phyloP scores from a whole-genome alignment of 2,329 filamentous ascomycete genomes.

The Ophiostoma populinum region DNA sequence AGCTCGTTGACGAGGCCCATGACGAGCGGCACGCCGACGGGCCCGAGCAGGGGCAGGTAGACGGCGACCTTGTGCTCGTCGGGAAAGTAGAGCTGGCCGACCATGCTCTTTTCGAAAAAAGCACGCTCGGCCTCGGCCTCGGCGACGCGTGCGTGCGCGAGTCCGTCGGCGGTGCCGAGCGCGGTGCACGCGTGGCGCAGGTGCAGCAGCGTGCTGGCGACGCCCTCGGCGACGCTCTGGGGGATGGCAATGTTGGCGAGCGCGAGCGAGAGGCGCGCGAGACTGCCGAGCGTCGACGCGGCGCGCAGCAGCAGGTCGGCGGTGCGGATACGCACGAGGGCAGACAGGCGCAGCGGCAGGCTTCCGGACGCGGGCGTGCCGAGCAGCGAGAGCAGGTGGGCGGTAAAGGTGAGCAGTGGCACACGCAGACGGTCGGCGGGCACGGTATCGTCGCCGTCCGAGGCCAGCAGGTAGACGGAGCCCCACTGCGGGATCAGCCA shows the following conservation, averaged over 20 bases:
- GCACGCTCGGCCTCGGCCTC: conserved; percentile 81
- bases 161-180: conserved; percentile 46
- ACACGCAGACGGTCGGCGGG: conserved; percentile 51
- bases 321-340: conserved; percentile 68
- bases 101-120: conserved; percentile 99
- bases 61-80: conserved; percentile 97
- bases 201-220: conserved; percentile 62
- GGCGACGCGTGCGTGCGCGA: conserved; percentile 68
- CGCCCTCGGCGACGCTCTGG: conserved; percentile 66
- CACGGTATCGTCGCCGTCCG: conserved; percentile 33
- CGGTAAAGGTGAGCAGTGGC: conserved; percentile 76
- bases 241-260: conserved; percentile 87
- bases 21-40: conserved; percentile 74
- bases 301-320: conserved; percentile 75
- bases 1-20: conserved; percentile 73
- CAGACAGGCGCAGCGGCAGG: conserved; percentile 68
- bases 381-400: conserved; percentile 74
- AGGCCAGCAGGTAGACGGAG: conserved; percentile 41
- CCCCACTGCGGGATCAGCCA: conserved; percentile 98
- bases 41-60: conserved; percentile 79
- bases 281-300: conserved; percentile 81
- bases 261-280: conserved; percentile 69
- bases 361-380: conserved; percentile 73
- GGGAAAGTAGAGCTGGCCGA: conserved; percentile 94
- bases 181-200: conserved; percentile 60